A percentile compares a stretch with the other conserved stretches of the same genome.
Evolutionary conservation across 192 early-diverging fungal species (phyloP).

Genomic region (Coemansia sp.): DNA sequence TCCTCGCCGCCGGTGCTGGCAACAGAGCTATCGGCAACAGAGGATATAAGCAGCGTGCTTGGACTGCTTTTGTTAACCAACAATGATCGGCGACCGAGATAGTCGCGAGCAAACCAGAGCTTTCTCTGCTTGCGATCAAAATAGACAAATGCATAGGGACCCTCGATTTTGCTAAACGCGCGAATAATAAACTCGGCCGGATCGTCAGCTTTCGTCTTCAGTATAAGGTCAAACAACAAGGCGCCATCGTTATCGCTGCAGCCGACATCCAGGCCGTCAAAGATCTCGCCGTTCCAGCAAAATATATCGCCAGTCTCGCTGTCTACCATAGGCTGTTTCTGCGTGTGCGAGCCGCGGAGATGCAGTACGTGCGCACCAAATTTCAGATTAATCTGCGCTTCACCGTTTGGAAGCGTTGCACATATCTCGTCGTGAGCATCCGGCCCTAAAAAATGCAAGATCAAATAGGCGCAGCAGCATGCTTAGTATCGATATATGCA

Average conservation of each 20-base stretch:
- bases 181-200: conserved; percentile 40
- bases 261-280: conserved; percentile 67
- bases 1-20: background rate
- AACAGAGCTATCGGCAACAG: conserved; percentile 23
- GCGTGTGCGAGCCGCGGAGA: conserved; percentile 62
- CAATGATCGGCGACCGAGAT: conserved; percentile 78
- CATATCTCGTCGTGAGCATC: conserved; percentile 19
- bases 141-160: conserved; percentile 82
- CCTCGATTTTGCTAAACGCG: conserved; percentile 63
- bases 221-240: conserved; percentile 47
- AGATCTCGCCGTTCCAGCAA: conserved; percentile 92
- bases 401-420: background rate
- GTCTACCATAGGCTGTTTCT: conserved; percentile 62
- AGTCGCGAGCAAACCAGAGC: conserved; percentile 87
- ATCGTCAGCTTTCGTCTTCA: conserved; percentile 22
- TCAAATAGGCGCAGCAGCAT: background rate
- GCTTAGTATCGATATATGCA: background rate
- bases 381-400: conserved; percentile 1
- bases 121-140: conserved; percentile 33
- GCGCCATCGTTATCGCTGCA: conserved; percentile 64
- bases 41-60: conserved; percentile 59
- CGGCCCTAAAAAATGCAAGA: conserved; percentile 22
- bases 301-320: conserved; percentile 57
- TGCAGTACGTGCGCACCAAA: conserved; percentile 64
- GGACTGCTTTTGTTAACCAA: conserved; percentile 2